These are phyloP conservation scores for Ballota nigra DNA, from an alignment of 257 asterid genomes.

Conservation along the genomic window DNA sequence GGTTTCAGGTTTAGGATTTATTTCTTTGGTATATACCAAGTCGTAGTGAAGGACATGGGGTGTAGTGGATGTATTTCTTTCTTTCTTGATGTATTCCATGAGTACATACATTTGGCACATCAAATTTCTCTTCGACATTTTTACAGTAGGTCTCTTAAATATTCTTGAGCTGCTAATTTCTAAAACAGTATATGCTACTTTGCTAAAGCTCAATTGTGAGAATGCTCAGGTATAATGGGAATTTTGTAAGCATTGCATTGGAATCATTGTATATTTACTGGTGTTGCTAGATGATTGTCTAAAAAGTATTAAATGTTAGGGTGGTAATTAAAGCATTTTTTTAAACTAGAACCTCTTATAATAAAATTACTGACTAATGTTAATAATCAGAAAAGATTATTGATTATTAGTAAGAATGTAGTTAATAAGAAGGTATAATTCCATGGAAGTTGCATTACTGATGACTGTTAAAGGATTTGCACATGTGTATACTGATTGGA, in stretches of 20 bases:
- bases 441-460: background rate
- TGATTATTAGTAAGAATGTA: no score
- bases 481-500: background rate
- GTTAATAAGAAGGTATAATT: background rate
- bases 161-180: conserved; percentile 1
- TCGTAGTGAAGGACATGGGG: no score
- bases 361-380: no score
- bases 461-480: background rate
- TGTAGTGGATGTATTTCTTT: no score
- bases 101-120: background rate
- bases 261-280: background rate
- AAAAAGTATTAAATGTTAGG: background rate
- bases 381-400: no score
- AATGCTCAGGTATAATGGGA: background rate
- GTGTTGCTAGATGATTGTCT: background rate
- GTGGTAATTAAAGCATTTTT: background rate
- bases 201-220: background rate
- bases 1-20: background rate
- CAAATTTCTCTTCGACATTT: conserved; percentile 1
- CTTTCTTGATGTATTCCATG: no score
- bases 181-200: background rate
- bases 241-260: background rate
- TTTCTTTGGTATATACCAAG: no score
- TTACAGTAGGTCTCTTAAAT: background rate
- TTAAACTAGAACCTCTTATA: background rate